phyloP scores from a whole-genome alignment of 352 stramenopile genomes.

The Phytophthora pinifolia region DNA sequence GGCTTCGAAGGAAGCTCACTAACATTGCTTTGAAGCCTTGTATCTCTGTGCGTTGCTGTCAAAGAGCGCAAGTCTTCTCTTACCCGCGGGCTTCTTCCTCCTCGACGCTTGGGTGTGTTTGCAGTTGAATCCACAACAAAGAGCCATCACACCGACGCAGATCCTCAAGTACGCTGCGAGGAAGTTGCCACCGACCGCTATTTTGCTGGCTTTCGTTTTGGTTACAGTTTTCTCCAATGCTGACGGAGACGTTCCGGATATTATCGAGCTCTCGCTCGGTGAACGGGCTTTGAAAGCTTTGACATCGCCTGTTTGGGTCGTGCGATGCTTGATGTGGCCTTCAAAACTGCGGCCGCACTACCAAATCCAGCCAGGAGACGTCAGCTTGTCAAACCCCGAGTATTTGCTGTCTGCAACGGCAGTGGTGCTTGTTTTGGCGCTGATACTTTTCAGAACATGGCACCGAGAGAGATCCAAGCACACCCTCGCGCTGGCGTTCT shows the following conservation, averaged over 20 bases:
- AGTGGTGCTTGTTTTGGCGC: conserved; percentile 9
- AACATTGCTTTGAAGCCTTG: conserved; percentile 13
- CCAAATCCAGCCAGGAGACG: conserved; percentile 33
- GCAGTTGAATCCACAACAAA: neutral
- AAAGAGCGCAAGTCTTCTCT: conserved; percentile 46
- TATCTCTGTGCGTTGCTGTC: conserved; percentile 44
- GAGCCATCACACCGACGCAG: neutral
- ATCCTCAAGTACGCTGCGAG: conserved; percentile 8
- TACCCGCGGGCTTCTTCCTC: conserved; percentile 33
- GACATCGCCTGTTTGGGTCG: conserved; percentile 30
- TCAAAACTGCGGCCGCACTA: conserved; percentile 49
- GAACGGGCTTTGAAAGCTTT: conserved; percentile 46
- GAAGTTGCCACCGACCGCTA: conserved; percentile 21
- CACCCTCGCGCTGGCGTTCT: conserved; percentile 31
- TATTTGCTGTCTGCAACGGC: conserved; percentile 27
- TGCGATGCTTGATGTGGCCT: conserved; percentile 43
- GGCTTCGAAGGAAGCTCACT: neutral
- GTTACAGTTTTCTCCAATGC: conserved; percentile 46
- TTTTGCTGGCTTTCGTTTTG: conserved; percentile 25
- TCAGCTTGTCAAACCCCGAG: conserved; percentile 32
- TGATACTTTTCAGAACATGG: neutral
- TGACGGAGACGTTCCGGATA: conserved; percentile 37
- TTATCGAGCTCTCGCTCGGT: conserved; percentile 27
- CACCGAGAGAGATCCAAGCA: conserved; percentile 15
- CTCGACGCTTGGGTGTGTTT: conserved; percentile 30